These are phyloP conservation scores for Candida incommunis DNA, from an alignment of 805 yeast genomes.

Conservation along the genomic window DNA sequence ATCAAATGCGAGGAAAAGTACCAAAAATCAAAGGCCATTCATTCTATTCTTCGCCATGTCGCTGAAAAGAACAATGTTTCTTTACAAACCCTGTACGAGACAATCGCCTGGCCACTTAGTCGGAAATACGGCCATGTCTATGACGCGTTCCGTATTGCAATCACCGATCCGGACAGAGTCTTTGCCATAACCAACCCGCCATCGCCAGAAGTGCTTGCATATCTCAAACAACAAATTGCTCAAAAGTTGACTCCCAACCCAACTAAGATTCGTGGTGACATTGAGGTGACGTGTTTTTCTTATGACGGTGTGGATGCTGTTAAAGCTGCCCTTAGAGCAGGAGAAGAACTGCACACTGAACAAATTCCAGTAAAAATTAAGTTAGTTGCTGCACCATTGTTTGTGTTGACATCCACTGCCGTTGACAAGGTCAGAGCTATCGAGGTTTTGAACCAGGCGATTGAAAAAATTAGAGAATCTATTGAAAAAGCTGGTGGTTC, in stretches of 20 bases:
- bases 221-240: constrained; percentile 73
- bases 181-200: constrained; percentile 66
- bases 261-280: constrained; percentile 94
- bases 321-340: constrained; percentile 73
- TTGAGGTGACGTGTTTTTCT: constrained; percentile 91
- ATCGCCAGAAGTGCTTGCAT: constrained; percentile 60
- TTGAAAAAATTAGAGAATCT: constrained; percentile 54
- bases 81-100: constrained; percentile 71
- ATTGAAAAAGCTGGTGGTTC: constrained; percentile 70
- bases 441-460: constrained; percentile 62
- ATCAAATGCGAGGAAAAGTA: constrained; percentile 95
- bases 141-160: constrained; percentile 92
- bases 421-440: constrained; percentile 86
- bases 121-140: constrained; percentile 92
- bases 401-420: constrained; percentile 85
- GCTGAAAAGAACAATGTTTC: constrained; percentile 91
- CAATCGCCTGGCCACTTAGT: constrained; percentile 95
- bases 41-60: constrained; percentile 95
- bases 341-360: constrained; percentile 73
- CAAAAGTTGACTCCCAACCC: constrained; percentile 97
- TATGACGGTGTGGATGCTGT: constrained; percentile 98
- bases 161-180: constrained; percentile 72
- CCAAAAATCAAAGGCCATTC: constrained; percentile 93
- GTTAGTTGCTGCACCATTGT: constrained; percentile 94
- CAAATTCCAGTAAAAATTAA: constrained; percentile 82